These are phyloP conservation scores for Suillus fuscotomentosus DNA, from an alignment of 768 basidiomycete species.

Conservation along the genomic window DNA sequence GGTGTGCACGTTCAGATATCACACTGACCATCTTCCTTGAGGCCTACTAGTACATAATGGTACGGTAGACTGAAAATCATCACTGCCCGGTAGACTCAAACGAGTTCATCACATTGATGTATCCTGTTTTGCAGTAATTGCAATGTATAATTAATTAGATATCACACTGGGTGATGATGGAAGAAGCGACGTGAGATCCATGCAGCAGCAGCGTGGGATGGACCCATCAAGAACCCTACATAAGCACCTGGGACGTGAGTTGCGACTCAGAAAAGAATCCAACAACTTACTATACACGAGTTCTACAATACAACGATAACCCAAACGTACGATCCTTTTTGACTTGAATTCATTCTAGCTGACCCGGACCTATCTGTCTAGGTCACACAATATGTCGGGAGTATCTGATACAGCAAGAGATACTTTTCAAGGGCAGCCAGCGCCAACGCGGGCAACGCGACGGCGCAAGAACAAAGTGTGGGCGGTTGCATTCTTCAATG, in stretches of 20 bases:
- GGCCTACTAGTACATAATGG: neutral
- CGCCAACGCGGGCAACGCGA: neutral
- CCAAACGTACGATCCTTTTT: neutral
- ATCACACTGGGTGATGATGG: neutral
- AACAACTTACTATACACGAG: neutral
- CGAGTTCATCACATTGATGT: neutral
- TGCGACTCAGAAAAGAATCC: neutral
- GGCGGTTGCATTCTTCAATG: constrained; percentile 29
- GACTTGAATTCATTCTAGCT: neutral
- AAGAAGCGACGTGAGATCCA: neutral
- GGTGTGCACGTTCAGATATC: neutral
- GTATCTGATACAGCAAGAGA: neutral
- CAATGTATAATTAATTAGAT: neutral
- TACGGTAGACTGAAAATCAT: neutral
- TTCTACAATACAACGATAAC: neutral
- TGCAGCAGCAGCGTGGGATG: neutral
- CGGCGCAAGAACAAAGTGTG: constrained; percentile 27
- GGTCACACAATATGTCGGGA: neutral
- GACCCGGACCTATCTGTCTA: neutral
- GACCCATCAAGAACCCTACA: neutral
- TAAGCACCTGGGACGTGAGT: neutral
- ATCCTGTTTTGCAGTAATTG: neutral
- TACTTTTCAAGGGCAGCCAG: neutral
- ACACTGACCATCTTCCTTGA: neutral
- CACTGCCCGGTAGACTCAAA: neutral